A percentile compares a stretch with the other conserved stretches of the same genome.
Evolutionary conservation across 2,329 filamentous ascomycete species (phyloP).

Genomic region (Berkeleyomyces basicola): DNA sequence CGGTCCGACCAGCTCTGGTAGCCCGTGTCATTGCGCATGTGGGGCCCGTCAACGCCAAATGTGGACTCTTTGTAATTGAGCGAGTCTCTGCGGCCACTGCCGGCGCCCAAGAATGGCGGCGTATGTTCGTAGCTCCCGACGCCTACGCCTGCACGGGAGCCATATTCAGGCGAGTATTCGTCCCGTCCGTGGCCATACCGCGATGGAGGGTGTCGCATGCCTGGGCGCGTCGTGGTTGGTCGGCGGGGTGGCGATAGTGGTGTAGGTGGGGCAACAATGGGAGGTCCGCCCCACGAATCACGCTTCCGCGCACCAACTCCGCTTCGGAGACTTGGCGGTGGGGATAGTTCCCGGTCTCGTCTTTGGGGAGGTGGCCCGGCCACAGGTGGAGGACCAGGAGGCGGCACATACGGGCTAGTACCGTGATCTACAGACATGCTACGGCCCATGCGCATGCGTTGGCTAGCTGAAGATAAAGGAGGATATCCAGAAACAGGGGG

Average conservation of each 20-base stretch:
- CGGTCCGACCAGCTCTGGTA: conserved; percentile 4
- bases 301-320: conserved; percentile 5
- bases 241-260: conserved; percentile 10
- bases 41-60: neutral
- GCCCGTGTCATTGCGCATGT: neutral
- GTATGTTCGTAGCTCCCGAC: conserved; percentile 1
- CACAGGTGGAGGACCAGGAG: neutral
- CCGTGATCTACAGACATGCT: conserved; percentile 13
- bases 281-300: conserved; percentile 10
- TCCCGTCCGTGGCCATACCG: conserved; percentile 1
- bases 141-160: neutral
- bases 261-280: conserved; percentile 8
- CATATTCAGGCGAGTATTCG: conserved; percentile 7
- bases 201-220: neutral
- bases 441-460: neutral
- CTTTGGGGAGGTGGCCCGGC: neutral
- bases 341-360: neutral
- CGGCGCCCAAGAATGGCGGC: neutral
- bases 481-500: conserved; percentile 10
- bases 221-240: conserved; percentile 7
- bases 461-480: neutral
- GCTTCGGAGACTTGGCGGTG: conserved; percentile 3
- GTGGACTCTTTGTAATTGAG: neutral
- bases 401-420: conserved; percentile 6
- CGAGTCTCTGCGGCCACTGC: conserved; percentile 2